A percentile compares a stretch with the other conserved stretches of the same genome.
phyloP scores from a whole-genome alignment of 352 stramenopile genomes.

The Pythium rhizo-oryzae region DNA sequence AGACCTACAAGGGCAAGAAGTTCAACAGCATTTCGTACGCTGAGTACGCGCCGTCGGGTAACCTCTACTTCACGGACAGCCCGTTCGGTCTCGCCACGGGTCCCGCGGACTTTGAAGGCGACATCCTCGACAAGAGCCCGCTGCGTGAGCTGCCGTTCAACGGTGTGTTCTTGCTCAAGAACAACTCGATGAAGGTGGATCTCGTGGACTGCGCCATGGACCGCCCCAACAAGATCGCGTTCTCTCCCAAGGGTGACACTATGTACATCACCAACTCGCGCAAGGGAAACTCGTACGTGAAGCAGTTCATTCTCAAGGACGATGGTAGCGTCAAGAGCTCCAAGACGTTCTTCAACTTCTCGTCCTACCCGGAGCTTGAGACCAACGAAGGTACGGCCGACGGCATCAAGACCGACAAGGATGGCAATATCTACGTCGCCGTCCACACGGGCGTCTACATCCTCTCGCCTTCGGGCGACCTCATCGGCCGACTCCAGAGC shows the following conservation, averaged over 20 bases:
- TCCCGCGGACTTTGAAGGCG: slow-evolving; percentile 56
- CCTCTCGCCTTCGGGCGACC: slow-evolving; percentile 48
- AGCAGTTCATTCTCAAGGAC: slow-evolving; percentile 58
- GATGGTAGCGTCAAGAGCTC: slow-evolving; percentile 56
- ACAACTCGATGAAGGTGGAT: slow-evolving; percentile 50
- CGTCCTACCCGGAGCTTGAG: slow-evolving; percentile 60
- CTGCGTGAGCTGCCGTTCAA: slow-evolving; percentile 82
- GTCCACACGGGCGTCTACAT: slow-evolving; percentile 81
- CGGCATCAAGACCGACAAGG: slow-evolving; percentile 74
- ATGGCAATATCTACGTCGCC: slow-evolving; percentile 77
- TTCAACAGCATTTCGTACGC: slow-evolving; percentile 80
- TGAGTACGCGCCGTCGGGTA: slow-evolving; percentile 61
- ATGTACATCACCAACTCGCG: slow-evolving; percentile 87
- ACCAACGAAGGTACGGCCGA: slow-evolving; percentile 60
- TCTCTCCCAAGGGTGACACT: slow-evolving; percentile 64
- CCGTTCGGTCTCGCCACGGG: slow-evolving; percentile 72
- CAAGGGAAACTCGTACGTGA: slow-evolving; percentile 78
- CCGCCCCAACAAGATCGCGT: slow-evolving; percentile 84
- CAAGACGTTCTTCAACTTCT: slow-evolving; percentile 81
- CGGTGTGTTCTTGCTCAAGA: slow-evolving; percentile 71
- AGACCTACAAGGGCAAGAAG: slow-evolving; percentile 70
- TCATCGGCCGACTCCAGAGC: slow-evolving; percentile 64
- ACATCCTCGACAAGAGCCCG: slow-evolving; percentile 67
- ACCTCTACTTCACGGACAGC: slow-evolving; percentile 84
- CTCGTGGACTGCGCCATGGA: slow-evolving; percentile 77